Evolutionary conservation across 164 flowering plant species (phyloP), one percentile per base, ranked within the genome.

Genomic region (Magnolia sinica): DNA sequence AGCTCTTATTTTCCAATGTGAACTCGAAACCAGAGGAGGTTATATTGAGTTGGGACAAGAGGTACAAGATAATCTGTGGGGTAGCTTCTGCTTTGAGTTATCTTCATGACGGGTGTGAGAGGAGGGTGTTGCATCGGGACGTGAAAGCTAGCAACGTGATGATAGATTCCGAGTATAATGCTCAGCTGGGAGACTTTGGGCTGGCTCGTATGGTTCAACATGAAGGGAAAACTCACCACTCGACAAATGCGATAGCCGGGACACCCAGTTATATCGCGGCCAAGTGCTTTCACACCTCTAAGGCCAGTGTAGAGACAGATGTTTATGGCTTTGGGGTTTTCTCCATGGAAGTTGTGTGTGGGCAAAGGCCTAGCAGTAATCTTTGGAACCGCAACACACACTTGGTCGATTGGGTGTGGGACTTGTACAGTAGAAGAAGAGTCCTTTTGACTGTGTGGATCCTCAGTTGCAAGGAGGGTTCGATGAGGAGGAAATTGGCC

Each of bases 321-420:
- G 89, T 89, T 45, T 89, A 79, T 31, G 88, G 92, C 31, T 89
- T 87, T n/a, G 92, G 92, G 4, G 82, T 84, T 1, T 89, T 89
- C 0, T 78, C 80, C 2, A 74, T 89, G 31, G 91, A 88, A 61
- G 85, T 89, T 13, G 82, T 82, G 0, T 80, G 88, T 24, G 91
- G 92, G n/a, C 85, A 87, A 80, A 89, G 96, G 80, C 97, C 98
- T 1, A 80, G 85, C 0, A 61, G 20, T 20, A 63, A 7, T n/a
- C 51, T 37, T 20, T 4, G 19, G 23, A 79, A 79, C 8, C 75
- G 76, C 11, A 68, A 76, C 7, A 74, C 65, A 20, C 74, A 24
- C 3, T 52, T 74, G 18, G 82, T 87, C 10, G 86, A 84, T 70
- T 88, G 87, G 87, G 87, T 90, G n/a, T 88, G 93, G 91, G 81